Evolutionary conservation across 179 eudicot species (phyloP).

Genomic region (Spergularia azorica): DNA sequence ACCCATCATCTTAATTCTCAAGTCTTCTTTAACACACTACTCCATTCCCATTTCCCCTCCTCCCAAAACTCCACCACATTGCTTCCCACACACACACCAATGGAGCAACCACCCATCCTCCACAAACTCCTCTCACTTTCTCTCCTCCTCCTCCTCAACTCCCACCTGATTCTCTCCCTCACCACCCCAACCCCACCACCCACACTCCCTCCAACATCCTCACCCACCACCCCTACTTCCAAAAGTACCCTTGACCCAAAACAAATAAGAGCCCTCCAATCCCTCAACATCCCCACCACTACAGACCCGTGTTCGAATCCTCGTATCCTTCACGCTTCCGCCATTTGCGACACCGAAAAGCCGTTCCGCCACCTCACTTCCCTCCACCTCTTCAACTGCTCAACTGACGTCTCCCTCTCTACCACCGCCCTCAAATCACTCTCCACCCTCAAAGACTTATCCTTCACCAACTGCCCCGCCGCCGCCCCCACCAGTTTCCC

Average conservation of each 20-base stretch:
- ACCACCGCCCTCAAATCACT: constrained; percentile 65
- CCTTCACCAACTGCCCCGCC: constrained; percentile 62
- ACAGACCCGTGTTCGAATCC: constrained; percentile 71
- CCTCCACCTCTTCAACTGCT: constrained; percentile 65
- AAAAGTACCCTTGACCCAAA: constrained; percentile 72
- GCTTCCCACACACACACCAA: constrained; percentile 2
- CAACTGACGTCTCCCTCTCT: constrained; percentile 53
- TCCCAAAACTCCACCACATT: neutral
- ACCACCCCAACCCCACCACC: constrained; percentile 24
- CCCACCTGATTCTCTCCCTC: constrained; percentile 22
- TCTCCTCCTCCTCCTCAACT: constrained; percentile 26
- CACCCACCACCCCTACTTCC: constrained; percentile 9
- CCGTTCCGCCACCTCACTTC: constrained; percentile 73
- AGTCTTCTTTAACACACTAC: neutral
- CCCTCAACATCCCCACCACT: constrained; percentile 64
- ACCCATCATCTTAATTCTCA: neutral
- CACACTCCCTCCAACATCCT: neutral
- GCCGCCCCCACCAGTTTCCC: constrained; percentile 49
- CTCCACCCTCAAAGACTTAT: constrained; percentile 54
- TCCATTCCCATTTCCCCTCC: neutral
- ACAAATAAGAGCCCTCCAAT: constrained; percentile 71
- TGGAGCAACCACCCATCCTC: constrained; percentile 12
- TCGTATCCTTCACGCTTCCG: constrained; percentile 40
- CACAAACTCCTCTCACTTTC: constrained; percentile 1
- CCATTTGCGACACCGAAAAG: constrained; percentile 50